Evolutionary conservation across 2,329 filamentous ascomycete species (phyloP), one percentile per base, ranked within the genome.

Genomic region (Neofusicoccum cordaticola): DNA sequence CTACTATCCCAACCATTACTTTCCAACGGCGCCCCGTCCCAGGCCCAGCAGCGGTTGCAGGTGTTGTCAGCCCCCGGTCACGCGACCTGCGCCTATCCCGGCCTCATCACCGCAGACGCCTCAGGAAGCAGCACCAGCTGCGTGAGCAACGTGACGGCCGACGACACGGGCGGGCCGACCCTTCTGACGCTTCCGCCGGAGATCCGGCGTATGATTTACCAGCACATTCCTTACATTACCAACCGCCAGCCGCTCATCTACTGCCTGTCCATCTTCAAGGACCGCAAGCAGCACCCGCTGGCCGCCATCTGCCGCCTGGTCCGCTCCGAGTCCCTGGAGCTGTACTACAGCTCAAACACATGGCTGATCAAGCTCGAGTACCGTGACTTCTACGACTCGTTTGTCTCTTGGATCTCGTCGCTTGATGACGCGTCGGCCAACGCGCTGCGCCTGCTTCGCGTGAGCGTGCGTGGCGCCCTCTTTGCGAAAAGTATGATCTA

Each of bases 361-460:
- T 78, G 76, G 76, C 70, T 74, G 63, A 73, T 77, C 69, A 77
- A 77, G 64, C 72, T 76, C 15, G 76, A 78, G 65, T 77, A 75
- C 67, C 70, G 71, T 9, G 74, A 77, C 69, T 77, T 78, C 71
- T 77, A 78, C 68, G 75, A 78, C 66, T 73, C 72, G 44, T 78
- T 78, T 67, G 74, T 71, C 57, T 71, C 74, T 66, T 78, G 76
- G 76, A 77, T 78, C 67, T 73, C 73, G 52, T 68, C 71, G 8
- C 69, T 78, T 0, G 74, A 74, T 50, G 69, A 74, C 41, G 19
- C 51, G 17, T 71, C 71, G 34, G 75, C 74, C 2, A 68, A 69
- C 2, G 63, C 66, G 8, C 68, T 78, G 2, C 72, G 76, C 2
- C 68, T 76, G 13, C 69, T 78, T 19, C 72, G 68, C 53, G 66